Evolutionary conservation across 768 basidiomycete species (phyloP).

Genomic region (Russula sp.): DNA sequence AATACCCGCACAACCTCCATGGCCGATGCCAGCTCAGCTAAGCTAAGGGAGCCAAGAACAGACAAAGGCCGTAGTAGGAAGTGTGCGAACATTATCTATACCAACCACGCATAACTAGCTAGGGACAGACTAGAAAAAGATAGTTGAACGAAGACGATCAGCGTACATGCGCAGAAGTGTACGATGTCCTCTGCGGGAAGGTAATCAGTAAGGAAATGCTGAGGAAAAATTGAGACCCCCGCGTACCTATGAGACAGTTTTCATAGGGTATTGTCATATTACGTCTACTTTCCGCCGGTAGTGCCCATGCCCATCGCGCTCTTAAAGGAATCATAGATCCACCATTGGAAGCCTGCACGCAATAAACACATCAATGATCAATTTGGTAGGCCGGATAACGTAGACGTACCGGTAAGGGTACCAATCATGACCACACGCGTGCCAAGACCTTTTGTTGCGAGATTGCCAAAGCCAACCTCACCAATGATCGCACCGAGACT

Average conservation of each 20-base stretch:
- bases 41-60: not conserved
- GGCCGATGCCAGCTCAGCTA: too few species aligned
- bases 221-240: not conserved
- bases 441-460: constrained; percentile 84
- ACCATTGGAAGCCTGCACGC: constrained; percentile 83
- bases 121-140: constrained; percentile 22
- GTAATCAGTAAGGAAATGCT: not conserved
- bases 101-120: constrained; percentile 23
- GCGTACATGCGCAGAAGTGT: constrained; percentile 9
- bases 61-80: not conserved
- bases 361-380: constrained; percentile 34
- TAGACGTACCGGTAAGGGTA: constrained; percentile 33
- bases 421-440: constrained; percentile 82
- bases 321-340: constrained; percentile 92
- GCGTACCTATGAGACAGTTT: constrained; percentile 8
- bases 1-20: not conserved
- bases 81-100: constrained; percentile 16
- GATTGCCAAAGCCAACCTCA: constrained; percentile 61
- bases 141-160: constrained; percentile 12
- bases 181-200: constrained; percentile 11
- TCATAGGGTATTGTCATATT: constrained; percentile 35
- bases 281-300: constrained; percentile 82
- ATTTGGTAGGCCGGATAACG: not conserved
- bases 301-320: constrained; percentile 79
- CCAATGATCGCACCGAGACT: constrained; percentile 62